A percentile compares a stretch with the other conserved stretches of the same genome.
phyloP scores from a whole-genome alignment of 768 basidiomycete species.

The Hypsizygus marmoreus region DNA sequence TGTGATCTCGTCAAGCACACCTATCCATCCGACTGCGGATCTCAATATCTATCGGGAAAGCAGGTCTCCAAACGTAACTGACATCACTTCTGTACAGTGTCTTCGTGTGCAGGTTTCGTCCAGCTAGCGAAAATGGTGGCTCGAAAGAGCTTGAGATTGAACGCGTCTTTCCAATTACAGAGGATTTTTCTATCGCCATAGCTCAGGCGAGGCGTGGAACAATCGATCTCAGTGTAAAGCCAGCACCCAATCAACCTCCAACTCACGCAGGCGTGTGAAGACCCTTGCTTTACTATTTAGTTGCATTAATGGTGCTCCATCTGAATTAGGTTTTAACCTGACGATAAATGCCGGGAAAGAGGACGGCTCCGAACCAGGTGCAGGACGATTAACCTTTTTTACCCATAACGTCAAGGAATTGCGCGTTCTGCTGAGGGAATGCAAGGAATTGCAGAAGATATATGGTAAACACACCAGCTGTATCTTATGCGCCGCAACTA shows the following conservation, averaged over 20 bases:
- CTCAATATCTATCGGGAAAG: constrained; percentile 7
- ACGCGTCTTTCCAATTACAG: constrained; percentile 58
- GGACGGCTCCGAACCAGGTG: constrained; percentile 12
- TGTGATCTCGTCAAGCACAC: too few species aligned
- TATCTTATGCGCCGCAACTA: too few species aligned
- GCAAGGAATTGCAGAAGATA: constrained; percentile 54
- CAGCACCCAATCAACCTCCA: constrained; percentile 8
- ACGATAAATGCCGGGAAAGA: constrained; percentile 50
- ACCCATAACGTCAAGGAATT: constrained; percentile 52
- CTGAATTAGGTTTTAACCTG: constrained; percentile 51
- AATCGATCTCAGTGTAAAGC: constrained; percentile 30
- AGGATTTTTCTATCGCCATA: constrained; percentile 54
- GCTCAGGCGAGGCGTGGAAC: constrained; percentile 51
- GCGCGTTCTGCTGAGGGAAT: constrained; percentile 51
- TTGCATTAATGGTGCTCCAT: neutral
- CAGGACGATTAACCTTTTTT: constrained; percentile 41
- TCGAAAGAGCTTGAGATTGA: constrained; percentile 44
- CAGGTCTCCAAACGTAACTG: constrained; percentile 8
- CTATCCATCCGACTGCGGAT: too few species aligned
- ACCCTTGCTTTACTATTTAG: neutral
- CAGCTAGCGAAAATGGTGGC: constrained; percentile 19
- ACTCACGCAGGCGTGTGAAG: neutral
- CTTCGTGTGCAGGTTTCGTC: constrained; percentile 49
- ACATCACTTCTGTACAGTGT: constrained; percentile 34
- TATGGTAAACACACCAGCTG: constrained; percentile 48